A percentile compares a stretch with the other conserved stretches of the same genome.
Evolutionary conservation across 1,139 yeast genomes (phyloP).

Genomic region (Saccharomycopsis hybrid): DNA sequence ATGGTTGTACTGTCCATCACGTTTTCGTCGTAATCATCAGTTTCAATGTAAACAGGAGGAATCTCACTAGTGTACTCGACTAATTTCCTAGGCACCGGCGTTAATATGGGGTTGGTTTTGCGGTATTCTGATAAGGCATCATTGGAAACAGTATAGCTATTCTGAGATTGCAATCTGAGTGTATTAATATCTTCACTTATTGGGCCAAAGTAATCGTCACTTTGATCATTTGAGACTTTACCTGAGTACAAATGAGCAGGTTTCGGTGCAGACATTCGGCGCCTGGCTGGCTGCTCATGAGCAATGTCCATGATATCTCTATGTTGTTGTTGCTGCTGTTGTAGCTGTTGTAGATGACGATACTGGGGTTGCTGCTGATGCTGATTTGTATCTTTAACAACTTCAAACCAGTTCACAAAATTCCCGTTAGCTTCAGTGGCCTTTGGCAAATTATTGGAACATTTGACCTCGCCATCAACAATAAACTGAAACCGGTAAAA

Average conservation of each 20-base stretch:
- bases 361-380: too few species aligned
- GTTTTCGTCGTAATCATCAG: conserved; percentile 19
- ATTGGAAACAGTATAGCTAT: conserved; percentile 14
- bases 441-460: conserved; percentile 54
- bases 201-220: conserved; percentile 21
- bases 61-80: conserved; percentile 21
- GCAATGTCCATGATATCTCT: not conserved
- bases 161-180: conserved; percentile 11
- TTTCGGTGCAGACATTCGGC: too few species aligned
- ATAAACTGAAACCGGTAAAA: conserved; percentile 42
- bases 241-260: conserved; percentile 19
- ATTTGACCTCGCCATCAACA: conserved; percentile 49
- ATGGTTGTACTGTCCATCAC: conserved; percentile 17
- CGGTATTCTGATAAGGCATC: conserved; percentile 3
- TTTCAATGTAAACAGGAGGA: conserved; percentile 18
- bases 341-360: too few species aligned
- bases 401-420: conserved; percentile 68
- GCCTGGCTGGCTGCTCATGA: too few species aligned
- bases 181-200: conserved; percentile 15
- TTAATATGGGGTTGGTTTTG: conserved; percentile 10
- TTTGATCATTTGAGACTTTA: conserved; percentile 11
- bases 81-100: conserved; percentile 13
- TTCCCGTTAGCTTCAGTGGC: conserved; percentile 65
- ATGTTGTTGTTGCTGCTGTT: not conserved
- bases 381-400: conserved; percentile 24